A percentile compares a stretch with the other conserved stretches of the same genome.
Conservation (phyloP, 2,329 filamentous ascomycete genomes). For the Alternaria ethzedia region DNA sequence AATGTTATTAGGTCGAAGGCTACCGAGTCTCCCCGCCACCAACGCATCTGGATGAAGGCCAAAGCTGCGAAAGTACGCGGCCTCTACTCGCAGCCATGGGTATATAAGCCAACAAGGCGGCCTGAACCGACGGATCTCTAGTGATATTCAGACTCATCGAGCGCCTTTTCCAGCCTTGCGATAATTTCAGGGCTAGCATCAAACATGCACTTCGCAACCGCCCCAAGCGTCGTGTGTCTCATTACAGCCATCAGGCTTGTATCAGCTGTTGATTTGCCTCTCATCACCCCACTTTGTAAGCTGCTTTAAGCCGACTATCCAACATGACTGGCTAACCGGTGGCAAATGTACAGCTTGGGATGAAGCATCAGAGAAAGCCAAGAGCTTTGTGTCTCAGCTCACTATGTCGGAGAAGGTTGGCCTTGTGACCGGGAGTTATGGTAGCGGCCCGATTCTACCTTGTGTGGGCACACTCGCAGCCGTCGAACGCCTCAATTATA, state of each 20-base stretch:
- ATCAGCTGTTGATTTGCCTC: neutral
- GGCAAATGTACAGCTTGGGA: neutral
- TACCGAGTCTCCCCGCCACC: neutral
- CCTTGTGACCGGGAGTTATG: neutral
- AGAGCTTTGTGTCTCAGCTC: neutral
- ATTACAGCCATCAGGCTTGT: neutral
- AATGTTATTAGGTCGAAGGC: neutral
- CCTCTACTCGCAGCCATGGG: neutral
- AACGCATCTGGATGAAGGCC: neutral
- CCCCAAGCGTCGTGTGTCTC: neutral
- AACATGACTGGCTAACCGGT: neutral
- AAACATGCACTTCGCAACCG: neutral
- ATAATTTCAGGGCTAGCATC: neutral
- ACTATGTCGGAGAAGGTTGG: neutral
- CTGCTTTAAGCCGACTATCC: neutral
- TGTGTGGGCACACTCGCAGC: conserved; percentile 47
- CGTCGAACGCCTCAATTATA: conserved; percentile 48
- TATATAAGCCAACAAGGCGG: neutral
- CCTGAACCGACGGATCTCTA: neutral
- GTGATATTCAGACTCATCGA: neutral
- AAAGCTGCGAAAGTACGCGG: neutral
- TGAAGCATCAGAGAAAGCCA: neutral
- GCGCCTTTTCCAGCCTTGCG: neutral
- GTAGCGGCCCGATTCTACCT: conserved; percentile 2
- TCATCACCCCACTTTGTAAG: neutral